Conservation (phyloP, 768 basidiomycete genomes). For the Amanita muscaria region DNA sequence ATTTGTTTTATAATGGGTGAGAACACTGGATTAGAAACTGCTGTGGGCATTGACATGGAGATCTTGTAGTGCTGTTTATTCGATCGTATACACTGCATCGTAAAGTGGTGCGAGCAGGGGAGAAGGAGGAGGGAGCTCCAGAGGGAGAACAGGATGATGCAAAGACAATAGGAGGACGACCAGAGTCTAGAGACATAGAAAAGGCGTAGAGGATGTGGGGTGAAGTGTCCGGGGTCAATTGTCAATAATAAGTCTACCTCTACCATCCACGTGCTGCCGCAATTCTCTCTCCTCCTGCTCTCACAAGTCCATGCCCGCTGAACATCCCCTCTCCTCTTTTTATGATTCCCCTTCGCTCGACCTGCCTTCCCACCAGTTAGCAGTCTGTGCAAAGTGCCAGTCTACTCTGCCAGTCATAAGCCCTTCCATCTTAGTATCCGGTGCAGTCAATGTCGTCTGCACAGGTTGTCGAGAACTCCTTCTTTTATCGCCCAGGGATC, state of each 20-base stretch:
- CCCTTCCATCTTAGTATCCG: slow-evolving; percentile 16
- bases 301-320: slow-evolving; percentile 42
- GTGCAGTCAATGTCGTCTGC: slow-evolving; percentile 34
- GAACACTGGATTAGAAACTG: slow-evolving; percentile 13
- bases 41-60: slow-evolving; percentile 7
- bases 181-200: slow-evolving; percentile 7
- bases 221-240: slow-evolving; percentile 5
- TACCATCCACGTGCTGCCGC: slow-evolving; percentile 6
- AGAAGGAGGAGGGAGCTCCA: slow-evolving; percentile 19
- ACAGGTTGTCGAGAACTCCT: slow-evolving; percentile 36
- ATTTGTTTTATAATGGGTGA: slow-evolving; percentile 43
- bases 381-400: slow-evolving; percentile 38
- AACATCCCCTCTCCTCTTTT: slow-evolving; percentile 27
- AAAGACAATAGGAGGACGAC: slow-evolving; percentile 10
- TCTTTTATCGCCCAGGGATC: slow-evolving; percentile 15
- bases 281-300: slow-evolving; percentile 12
- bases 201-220: slow-evolving; percentile 8
- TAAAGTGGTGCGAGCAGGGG: slow-evolving; percentile 18
- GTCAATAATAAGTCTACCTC: not conserved
- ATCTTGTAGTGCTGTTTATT: slow-evolving; percentile 40
- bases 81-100: slow-evolving; percentile 53
- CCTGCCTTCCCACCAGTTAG: slow-evolving; percentile 26
- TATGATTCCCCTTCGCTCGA: slow-evolving; percentile 18
- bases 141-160: slow-evolving; percentile 16
- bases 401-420: slow-evolving; percentile 30